Conservation (phyloP, 108 stramenopile genomes). For the Fragilaria crotonensis region DNA sequence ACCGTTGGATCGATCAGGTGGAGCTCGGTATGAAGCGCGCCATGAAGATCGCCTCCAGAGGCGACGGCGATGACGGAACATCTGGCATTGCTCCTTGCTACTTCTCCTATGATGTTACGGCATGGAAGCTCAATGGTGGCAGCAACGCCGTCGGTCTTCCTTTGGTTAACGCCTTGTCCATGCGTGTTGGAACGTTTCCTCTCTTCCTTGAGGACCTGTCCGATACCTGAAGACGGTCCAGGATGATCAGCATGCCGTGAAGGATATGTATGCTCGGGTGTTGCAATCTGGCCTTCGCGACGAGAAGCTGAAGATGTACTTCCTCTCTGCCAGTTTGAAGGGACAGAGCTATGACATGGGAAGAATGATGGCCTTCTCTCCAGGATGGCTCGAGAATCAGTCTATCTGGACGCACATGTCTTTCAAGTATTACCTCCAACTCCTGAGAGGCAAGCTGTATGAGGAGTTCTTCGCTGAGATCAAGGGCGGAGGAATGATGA, state of each 20-base stretch:
- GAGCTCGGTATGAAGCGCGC: conserved; percentile 75
- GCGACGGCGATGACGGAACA: conserved; percentile 78
- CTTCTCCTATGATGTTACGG: conserved; percentile 79
- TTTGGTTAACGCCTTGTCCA: conserved; percentile 67
- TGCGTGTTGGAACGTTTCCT: conserved; percentile 84
- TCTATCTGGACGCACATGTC: conserved; percentile 97
- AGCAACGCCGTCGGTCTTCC: conserved; percentile 63
- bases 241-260: conserved; percentile 61
- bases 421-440: conserved; percentile 94
- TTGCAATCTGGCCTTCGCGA: conserved; percentile 84
- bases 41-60: conserved; percentile 72
- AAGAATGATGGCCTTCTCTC: conserved; percentile 92
- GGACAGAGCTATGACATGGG: conserved; percentile 93
- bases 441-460: conserved; percentile 90
- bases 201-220: conserved; percentile 91
- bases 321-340: conserved; percentile 76
- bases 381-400: conserved; percentile 96
- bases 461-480: conserved; percentile 87
- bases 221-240: conserved; percentile 91
- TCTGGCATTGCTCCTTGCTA: conserved; percentile 80
- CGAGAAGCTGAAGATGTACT: conserved; percentile 81
- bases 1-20: conserved; percentile 65
- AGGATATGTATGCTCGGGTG: conserved; percentile 76
- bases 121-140: conserved; percentile 50
- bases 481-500: conserved; percentile 81